These are phyloP conservation scores for Quercus agrifolia DNA, from an alignment of 306 rosid species.

Conservation along the genomic window DNA sequence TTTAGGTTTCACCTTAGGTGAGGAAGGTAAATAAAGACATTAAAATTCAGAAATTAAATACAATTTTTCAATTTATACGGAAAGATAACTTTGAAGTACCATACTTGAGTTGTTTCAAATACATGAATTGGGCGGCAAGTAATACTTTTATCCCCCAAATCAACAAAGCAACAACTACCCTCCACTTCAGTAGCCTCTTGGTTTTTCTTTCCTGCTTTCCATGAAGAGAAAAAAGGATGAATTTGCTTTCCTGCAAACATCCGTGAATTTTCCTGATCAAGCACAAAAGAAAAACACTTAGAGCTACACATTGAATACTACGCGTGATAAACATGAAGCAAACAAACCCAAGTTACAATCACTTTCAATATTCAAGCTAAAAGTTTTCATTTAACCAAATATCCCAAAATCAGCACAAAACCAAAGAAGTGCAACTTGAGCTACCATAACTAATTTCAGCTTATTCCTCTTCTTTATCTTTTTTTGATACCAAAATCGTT, in stretches of 20 bases:
- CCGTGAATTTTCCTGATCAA: slow-evolving; percentile 68
- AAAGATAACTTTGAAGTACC: slow-evolving; percentile 7
- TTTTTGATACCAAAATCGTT: neutral
- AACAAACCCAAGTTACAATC: neutral
- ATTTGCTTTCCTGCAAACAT: slow-evolving; percentile 59
- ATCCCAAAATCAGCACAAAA: neutral
- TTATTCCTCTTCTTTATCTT: neutral
- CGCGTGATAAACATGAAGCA: neutral
- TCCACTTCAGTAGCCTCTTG: slow-evolving; percentile 35
- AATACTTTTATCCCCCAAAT: slow-evolving; percentile 24
- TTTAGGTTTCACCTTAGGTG: slow-evolving; percentile 17
- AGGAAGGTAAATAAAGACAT: neutral
- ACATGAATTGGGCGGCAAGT: slow-evolving; percentile 62
- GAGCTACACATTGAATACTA: neutral
- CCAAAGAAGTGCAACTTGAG: neutral
- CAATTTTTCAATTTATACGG: neutral
- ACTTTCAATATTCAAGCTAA: slow-evolving; percentile 5
- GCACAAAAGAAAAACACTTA: slow-evolving; percentile 1
- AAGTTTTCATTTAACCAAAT: neutral
- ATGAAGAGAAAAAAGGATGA: slow-evolving; percentile 68
- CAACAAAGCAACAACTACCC: slow-evolving; percentile 3
- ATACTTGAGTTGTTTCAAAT: slow-evolving; percentile 60
- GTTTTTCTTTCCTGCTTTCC: slow-evolving; percentile 44
- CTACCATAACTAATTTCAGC: neutral
- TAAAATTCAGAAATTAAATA: neutral